Base-by-base conservation (phyloP, 306 rosid species). In the Pueraria montana region DNA sequence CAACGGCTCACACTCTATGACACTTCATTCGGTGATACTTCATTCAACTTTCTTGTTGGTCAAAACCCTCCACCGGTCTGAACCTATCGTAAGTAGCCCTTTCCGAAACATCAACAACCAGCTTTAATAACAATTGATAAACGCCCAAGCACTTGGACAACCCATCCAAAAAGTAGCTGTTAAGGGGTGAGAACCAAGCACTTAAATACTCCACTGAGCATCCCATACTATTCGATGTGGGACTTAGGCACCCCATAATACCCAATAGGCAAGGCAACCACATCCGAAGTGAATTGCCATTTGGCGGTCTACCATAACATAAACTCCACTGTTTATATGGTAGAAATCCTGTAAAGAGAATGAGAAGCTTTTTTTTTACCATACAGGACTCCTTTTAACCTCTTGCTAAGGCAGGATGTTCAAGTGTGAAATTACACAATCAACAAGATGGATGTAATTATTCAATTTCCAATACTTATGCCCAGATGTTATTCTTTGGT, bases 381-480 rank as follows among this genome's bases (percentile, higher is more conserved):
- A 18, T 17, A n/a, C 23, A 7, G n/a, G 14, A 64, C n/a, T 14
- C 3, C 17, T 13, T 71, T 12, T 61, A 36, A 4, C 53, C 20
- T 38, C 16, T 8, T 13, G 9, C 11, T 38, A 20, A 52, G 42
- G 52, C 27, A 80, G 52, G n/a, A 80, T n/a, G 13, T 13, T 59
- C 48, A 46, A 8, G 23, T 59, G 24, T 49, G 62, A 65, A 52
- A 65, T 40, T 68, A 32, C 69, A n/a, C 83, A 61, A 36, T 42
- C 71, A 77, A 45, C 78, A 73, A 82, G 56, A 79, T 52, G 43
- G 46, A 58, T 42, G 43, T 11, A 79, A 24, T 17, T 26, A 45
- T 52, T 72, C 55, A 63, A 74, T 67, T 50, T 4, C 40, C 42
- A 20, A 55, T 55, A 18, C 26, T 18, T 55, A 18, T 71, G 40